Conservation (phyloP, 306 rosid species). For the Ochetophila trinervis region DNA sequence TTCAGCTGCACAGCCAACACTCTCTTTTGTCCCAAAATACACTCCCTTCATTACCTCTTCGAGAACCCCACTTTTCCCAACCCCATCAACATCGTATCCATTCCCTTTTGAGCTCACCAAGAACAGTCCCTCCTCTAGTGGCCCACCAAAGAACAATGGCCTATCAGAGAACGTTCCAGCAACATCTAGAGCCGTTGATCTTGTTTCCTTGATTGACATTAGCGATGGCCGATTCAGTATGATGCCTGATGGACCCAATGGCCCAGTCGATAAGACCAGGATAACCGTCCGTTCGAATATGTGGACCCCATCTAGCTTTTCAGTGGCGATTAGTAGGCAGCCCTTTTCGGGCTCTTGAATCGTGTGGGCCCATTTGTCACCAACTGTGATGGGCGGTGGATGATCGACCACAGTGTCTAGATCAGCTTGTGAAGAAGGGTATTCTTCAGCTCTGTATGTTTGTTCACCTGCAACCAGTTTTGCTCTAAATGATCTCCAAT, state of each 20-base stretch:
- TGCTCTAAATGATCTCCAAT: conserved; percentile 92
- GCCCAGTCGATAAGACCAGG: conserved; percentile 62
- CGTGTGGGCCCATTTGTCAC: conserved; percentile 83
- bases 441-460: conserved; percentile 20
- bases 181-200: conserved; percentile 60
- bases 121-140: conserved; percentile 68
- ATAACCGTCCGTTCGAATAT: conserved; percentile 75
- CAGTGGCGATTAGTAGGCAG: conserved; percentile 73
- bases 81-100: conserved; percentile 21
- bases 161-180: conserved; percentile 58
- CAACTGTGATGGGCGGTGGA: conserved; percentile 42
- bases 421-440: conserved; percentile 31
- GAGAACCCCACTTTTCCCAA: conserved; percentile 66
- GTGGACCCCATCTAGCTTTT: conserved; percentile 85
- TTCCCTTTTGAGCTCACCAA: conserved; percentile 51
- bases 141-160: conserved; percentile 91
- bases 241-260: conserved; percentile 71
- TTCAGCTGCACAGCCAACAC: conserved; percentile 78
- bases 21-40: conserved; percentile 73
- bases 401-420: conserved; percentile 44
- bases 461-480: conserved; percentile 63
- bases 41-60: conserved; percentile 82
- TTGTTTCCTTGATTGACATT: conserved; percentile 81
- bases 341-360: conserved; percentile 88
- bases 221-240: conserved; percentile 77